Evolutionary conservation across 176 grass and related monocot genomes (phyloP).

Genomic region (Oryza meridionalis): DNA sequence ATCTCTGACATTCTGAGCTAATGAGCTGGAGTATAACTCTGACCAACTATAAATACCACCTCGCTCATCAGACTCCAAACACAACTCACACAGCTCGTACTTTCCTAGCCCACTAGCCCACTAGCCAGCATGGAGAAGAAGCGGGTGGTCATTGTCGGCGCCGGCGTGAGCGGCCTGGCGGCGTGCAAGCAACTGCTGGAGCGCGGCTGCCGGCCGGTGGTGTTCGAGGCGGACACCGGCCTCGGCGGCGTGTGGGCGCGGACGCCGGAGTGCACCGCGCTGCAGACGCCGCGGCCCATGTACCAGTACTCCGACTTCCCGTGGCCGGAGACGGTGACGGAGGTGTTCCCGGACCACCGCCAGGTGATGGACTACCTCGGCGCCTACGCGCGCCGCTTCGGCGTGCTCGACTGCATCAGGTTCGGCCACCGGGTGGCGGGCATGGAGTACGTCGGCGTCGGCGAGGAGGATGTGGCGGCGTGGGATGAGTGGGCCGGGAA

Average conservation of each 20-base stretch:
- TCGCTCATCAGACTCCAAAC: neutral
- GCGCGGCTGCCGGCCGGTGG: conserved; percentile 48
- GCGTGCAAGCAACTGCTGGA: conserved; percentile 68
- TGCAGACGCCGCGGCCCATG: conserved; percentile 46
- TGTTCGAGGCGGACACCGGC: conserved; percentile 46
- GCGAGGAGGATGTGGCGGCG: conserved; percentile 29
- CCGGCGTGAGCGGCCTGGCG: conserved; percentile 61
- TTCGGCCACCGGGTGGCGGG: conserved; percentile 51
- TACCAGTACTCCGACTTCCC: conserved; percentile 73
- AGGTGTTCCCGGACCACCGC: conserved; percentile 32
- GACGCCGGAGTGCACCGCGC: conserved; percentile 41
- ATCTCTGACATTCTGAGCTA: no score
- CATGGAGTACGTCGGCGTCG: conserved; percentile 46
- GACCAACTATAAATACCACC: neutral
- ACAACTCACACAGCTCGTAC: neutral
- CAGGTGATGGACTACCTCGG: conserved; percentile 60
- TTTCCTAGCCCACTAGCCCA: neutral
- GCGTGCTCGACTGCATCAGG: conserved; percentile 54
- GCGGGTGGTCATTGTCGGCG: conserved; percentile 54
- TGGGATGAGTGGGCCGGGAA: conserved; percentile 67
- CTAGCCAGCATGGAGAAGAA: conserved; percentile 23
- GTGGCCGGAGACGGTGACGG: conserved; percentile 46
- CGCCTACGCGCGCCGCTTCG: conserved; percentile 62
- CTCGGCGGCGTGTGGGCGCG: conserved; percentile 68
- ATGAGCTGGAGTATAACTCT: neutral